A percentile compares a stretch with the other conserved stretches of the same genome.
Conservation (phyloP, 768 basidiomycete genomes). For the Mycena albidolilacea region DNA sequence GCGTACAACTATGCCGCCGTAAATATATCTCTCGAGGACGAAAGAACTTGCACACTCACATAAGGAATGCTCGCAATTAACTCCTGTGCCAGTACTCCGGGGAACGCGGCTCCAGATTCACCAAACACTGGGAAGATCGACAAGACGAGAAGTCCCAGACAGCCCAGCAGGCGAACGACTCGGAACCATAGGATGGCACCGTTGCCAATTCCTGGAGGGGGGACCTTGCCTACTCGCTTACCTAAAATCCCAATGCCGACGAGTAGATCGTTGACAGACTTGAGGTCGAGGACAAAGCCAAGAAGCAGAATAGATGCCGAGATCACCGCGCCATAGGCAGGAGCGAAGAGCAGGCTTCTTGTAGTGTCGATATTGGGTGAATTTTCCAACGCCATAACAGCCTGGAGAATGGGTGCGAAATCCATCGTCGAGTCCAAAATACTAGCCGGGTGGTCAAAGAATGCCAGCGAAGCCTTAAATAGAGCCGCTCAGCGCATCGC, state of each 20-base stretch:
- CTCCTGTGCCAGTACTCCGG: neutral
- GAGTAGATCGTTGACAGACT: neutral
- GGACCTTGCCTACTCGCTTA: neutral
- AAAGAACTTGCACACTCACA: neutral
- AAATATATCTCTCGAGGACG: neutral
- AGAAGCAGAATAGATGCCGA: constrained; percentile 20
- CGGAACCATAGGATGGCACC: constrained; percentile 60
- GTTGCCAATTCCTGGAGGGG: constrained; percentile 8
- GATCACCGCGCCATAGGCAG: neutral
- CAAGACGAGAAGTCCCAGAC: constrained; percentile 63
- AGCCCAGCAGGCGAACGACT: constrained; percentile 59
- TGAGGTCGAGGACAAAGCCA: neutral
- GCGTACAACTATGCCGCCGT: constrained; percentile 54
- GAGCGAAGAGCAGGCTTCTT: too few species aligned
- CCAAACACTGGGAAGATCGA: constrained; percentile 54
- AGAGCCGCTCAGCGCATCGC: too few species aligned
- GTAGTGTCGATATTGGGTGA: too few species aligned
- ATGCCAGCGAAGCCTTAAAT: too few species aligned
- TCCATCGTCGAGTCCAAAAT: too few species aligned
- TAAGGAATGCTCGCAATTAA: constrained; percentile 33
- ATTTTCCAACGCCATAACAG: too few species aligned
- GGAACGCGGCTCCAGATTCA: constrained; percentile 32
- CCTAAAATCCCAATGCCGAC: neutral
- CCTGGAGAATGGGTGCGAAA: too few species aligned
- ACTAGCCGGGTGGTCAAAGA: too few species aligned